Base-by-base conservation (phyloP, 345 rosid genomes). In the Populus nigra region DNA sequence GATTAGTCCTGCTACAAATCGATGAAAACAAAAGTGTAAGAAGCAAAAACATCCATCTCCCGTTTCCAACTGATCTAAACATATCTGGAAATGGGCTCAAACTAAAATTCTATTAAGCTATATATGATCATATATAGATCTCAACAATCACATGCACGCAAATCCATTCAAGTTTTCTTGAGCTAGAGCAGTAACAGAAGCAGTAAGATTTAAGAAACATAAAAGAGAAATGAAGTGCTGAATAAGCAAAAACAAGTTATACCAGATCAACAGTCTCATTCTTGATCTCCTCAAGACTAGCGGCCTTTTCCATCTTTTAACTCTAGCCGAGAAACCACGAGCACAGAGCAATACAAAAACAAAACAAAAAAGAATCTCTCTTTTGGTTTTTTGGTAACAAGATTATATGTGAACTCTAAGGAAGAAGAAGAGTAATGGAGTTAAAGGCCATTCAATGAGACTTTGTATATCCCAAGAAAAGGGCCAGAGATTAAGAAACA, bases 241-340 rank as follows among this genome's bases (percentile, higher is more conserved):
- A 22, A 17, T 2, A 43, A 17, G 41, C 1, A 35, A 17, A 50
- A 13, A 23, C 15, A 8, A 18, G 7, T 5, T 7, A 49, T 80
- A 80, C 83, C 73, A 80, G 78, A 71, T 80, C 83, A 75, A 80
- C 79, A 29, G 76, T 75, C 74, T 80, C 79, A 36, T 75, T 80
- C 79, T 65, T 80, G 79, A 80, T 80, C 67, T 80, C 83, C 7
- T 80, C 83, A 17, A 80, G 83, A 62, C 49, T 70, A 71, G 22
- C 65, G 31, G 75, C 35, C 71, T 74, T 79, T 5, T 74, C 75
- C 82, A 79, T 79, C 41, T 16, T 57, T 10, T 1, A 8, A 41
- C 31, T 25, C 33, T 41, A 23, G 20, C 20, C 29, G 3, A 1
- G 5, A 57, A 57, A 57, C 27, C 59, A 53, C 59, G 22, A 7